Evolutionary conservation across 1,139 yeast species (phyloP), one percentile per base, ranked within the genome.

Genomic region (Suhomyces atakaporum): DNA sequence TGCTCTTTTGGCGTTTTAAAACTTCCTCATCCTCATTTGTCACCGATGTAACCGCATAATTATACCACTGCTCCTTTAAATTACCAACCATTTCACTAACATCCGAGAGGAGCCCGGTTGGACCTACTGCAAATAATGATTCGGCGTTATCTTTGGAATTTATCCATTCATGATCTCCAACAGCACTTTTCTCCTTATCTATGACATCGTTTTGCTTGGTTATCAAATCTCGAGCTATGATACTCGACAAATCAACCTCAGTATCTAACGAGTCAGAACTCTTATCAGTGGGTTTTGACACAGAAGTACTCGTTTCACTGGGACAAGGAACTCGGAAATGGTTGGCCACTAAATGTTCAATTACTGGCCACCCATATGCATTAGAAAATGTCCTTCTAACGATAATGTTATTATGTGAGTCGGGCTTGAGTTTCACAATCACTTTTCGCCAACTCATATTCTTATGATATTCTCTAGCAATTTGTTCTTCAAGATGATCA

Each of bases 301-400:
- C 27, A 19, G 16, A 13, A n/a, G 15, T 10, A n/a, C 15, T 4
- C 7, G n/a, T 5, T 15, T 24, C 9, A 9, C 7, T 9, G 6
- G n/a, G 9, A 6, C 12, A 7, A 5, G 26, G 26, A 6, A 25
- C 22, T 7, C 16, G 11, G 55, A 86, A 86, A 60, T 85, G 94
- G 38, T 77, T 73, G 12, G 72, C 62, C 1, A 84, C 86, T 45
- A 92, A 52, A 60, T 92, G 97, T 35, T 84, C 86, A 23, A 92
- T 73, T 0, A 89, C 96, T 0, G 87, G 89, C 96, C 97, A 90
- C 1, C 99, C 99, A 62, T 84, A 89, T 0, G 97, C 95, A 64
- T 92, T 92, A 8, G 95, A 82, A 66, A 87, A 92, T 43, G 90
- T 66, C 50, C 99, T 70, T 45, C 99, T 67, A 1, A 92, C 98